These are phyloP conservation scores for Prinsepia uniflora DNA, from an alignment of 306 rosid genomes.

Conservation along the genomic window DNA sequence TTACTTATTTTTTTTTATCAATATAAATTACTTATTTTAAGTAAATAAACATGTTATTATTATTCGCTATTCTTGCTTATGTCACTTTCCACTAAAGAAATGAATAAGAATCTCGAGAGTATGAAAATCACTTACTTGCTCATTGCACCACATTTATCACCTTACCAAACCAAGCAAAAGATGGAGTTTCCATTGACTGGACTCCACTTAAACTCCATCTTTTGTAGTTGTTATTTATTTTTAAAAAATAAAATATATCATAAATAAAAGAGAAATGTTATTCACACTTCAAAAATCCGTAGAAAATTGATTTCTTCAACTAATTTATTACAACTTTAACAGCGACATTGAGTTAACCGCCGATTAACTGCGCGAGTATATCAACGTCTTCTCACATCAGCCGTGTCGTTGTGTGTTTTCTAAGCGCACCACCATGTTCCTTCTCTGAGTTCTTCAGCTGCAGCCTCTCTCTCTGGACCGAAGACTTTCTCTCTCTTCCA, in stretches of 20 bases:
- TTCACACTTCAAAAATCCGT: not conserved
- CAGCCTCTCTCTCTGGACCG: not conserved
- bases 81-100: not conserved
- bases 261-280: not conserved
- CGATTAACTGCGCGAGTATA: slow-evolving; percentile 15
- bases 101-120: slow-evolving; percentile 12
- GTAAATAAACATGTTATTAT: not conserved
- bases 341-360: not conserved
- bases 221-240: not conserved
- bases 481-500: slow-evolving; percentile 13
- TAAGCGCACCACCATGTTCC: not conserved
- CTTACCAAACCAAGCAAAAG: not conserved
- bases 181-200: not conserved
- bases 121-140: slow-evolving; percentile 15
- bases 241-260: no score
- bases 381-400: not conserved
- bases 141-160: not conserved
- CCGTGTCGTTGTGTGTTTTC: slow-evolving; percentile 17
- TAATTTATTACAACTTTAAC: no score
- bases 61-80: not conserved
- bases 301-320: not conserved
- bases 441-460: not conserved
- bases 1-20: no score
- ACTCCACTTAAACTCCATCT: no score
- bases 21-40: no score